Conservation (phyloP, 1,284 basidiomycete species). For the Microstroma glucosiphilum region DNA sequence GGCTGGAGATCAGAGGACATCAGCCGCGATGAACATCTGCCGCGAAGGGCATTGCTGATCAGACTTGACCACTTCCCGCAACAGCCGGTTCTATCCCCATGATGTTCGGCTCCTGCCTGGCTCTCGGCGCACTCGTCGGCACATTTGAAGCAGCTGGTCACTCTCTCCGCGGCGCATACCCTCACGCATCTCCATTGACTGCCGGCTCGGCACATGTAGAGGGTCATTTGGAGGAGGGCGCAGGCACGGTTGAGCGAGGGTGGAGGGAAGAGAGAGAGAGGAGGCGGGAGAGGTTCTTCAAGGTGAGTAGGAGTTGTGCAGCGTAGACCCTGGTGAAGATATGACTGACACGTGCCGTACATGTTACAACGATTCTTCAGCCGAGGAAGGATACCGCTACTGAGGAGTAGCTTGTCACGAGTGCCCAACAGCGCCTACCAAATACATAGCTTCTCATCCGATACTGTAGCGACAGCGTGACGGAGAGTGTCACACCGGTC, state of each 20-base stretch:
- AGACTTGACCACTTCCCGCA: constrained; percentile 16
- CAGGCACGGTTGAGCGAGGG: constrained; percentile 43
- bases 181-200: constrained; percentile 23
- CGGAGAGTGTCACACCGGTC: no score
- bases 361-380: no score
- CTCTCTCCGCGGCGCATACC: constrained; percentile 27
- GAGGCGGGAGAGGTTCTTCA: constrained; percentile 54
- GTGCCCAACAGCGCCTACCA: no score
- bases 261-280: constrained; percentile 53
- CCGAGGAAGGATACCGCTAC: no score
- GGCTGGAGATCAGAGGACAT: no score
- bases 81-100: constrained; percentile 78
- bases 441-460: no score
- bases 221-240: constrained; percentile 27
- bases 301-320: constrained; percentile 24
- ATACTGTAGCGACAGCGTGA: no score
- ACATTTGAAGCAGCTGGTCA: constrained; percentile 74
- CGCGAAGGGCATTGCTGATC: neutral
- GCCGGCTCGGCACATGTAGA: constrained; percentile 16
- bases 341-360: no score
- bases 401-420: no score
- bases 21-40: no score
- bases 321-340: no score
- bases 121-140: constrained; percentile 73
- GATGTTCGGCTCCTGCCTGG: constrained; percentile 71